Evolutionary conservation across 768 basidiomycete genomes (phyloP).

Genomic region (Tricholoma bakamatsutake): DNA sequence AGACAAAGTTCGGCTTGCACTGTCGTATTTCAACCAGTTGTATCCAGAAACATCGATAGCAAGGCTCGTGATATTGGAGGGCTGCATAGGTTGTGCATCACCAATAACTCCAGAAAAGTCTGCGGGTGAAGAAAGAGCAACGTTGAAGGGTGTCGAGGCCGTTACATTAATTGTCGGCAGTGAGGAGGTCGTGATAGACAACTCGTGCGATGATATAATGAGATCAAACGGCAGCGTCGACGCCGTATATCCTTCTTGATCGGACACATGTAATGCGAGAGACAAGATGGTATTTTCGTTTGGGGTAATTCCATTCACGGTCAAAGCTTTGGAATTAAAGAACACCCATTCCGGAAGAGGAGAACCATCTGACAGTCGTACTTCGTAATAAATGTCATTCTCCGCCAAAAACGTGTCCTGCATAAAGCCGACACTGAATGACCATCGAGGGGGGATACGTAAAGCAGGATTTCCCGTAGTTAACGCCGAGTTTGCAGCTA

Average conservation of each 20-base stretch:
- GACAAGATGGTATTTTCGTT: conserved; percentile 37
- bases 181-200: conserved; percentile 40
- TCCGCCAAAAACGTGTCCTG: conserved; percentile 51
- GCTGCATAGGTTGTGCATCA: conserved; percentile 53
- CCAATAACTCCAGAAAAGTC: conserved; percentile 63
- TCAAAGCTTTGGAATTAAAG: conserved; percentile 63
- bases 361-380: conserved; percentile 60
- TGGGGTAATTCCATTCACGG: conserved; percentile 78
- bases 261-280: conserved; percentile 63
- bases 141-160: conserved; percentile 42
- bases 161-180: conserved; percentile 73
- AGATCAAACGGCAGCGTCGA: conserved; percentile 55
- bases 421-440: conserved; percentile 84
- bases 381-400: conserved; percentile 54
- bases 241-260: conserved; percentile 67
- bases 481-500: conserved; percentile 57
- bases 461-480: conserved; percentile 45
- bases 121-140: conserved; percentile 44
- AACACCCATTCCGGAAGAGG: conserved; percentile 68
- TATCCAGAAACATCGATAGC: conserved; percentile 53
- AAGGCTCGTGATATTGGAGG: conserved; percentile 50
- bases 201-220: conserved; percentile 62
- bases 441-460: conserved; percentile 77
- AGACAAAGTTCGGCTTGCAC: conserved; percentile 45
- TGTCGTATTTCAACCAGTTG: conserved; percentile 58